Evolutionary conservation across 176 grass and related monocot genomes (phyloP).

Genomic region (Tuctoria greenei): DNA sequence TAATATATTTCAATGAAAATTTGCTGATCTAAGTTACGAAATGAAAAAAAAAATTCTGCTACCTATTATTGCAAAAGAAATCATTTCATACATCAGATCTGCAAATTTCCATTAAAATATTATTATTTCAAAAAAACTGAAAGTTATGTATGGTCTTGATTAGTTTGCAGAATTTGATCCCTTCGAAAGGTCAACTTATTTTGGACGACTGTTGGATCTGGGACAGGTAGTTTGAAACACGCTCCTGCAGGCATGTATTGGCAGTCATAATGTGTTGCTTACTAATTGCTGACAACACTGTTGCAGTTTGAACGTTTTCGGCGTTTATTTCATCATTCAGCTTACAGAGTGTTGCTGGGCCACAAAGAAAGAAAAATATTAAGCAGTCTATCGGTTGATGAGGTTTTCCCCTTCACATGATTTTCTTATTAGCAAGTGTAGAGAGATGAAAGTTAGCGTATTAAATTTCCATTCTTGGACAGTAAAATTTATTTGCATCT

Average conservation of each 20-base stretch:
- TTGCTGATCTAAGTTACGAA: too few relatives aligned
- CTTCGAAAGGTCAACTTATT: constrained; percentile 96
- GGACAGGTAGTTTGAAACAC: constrained; percentile 58
- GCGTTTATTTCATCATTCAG: constrained; percentile 86
- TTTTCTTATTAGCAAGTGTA: background rate
- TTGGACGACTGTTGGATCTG: constrained; percentile 85
- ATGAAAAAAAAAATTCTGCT: too few relatives aligned
- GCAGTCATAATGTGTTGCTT: background rate
- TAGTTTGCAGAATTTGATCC: constrained; percentile 99
- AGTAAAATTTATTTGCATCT: background rate
- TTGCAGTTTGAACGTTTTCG: constrained; percentile 88
- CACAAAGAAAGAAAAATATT: constrained; percentile 85
- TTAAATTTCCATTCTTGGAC: background rate
- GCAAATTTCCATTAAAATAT: too few relatives aligned
- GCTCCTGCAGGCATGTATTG: background rate
- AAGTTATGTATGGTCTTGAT: constrained; percentile 30
- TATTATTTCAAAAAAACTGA: too few relatives aligned
- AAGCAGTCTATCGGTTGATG: constrained; percentile 87
- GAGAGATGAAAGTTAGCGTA: background rate
- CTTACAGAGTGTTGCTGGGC: constrained; percentile 68
- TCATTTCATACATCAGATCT: too few relatives aligned
- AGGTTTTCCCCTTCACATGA: constrained; percentile 39
- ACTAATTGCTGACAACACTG: background rate
- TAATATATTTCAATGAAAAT: too few relatives aligned
- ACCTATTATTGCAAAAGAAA: too few relatives aligned